A percentile compares a stretch with the other conserved stretches of the same genome.
Conservation (phyloP, 192 early-diverging fungal species). For the Backusella westeae region DNA sequence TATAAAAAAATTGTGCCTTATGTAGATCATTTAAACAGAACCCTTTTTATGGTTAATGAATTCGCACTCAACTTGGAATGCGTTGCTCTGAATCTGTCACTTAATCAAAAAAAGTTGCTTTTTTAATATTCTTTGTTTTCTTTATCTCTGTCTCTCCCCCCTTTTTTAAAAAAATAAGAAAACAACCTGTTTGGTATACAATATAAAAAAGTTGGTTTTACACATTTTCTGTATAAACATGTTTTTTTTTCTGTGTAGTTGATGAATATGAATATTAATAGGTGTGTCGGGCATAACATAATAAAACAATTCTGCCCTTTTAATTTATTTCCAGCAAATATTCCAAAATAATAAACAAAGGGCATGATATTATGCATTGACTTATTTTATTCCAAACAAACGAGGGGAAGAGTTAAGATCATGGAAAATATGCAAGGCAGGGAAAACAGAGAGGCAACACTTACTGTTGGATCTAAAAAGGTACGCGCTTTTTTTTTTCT, state of each 20-base stretch:
- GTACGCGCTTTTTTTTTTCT: slow-evolving; percentile 2
- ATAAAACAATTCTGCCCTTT: background rate
- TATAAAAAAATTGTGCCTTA: background rate
- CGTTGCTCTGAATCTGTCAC: background rate
- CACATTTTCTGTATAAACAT: background rate
- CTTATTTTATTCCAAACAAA: background rate
- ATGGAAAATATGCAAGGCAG: background rate
- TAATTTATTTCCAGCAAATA: background rate
- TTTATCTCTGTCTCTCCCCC: background rate
- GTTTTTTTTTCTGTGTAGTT: background rate
- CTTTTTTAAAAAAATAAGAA: background rate
- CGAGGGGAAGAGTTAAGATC: background rate
- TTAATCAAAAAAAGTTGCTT: slow-evolving; percentile 4
- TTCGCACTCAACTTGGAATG: background rate
- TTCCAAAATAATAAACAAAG: background rate
- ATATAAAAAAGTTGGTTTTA: background rate
- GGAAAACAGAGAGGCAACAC: background rate
- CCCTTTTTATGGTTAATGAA: background rate
- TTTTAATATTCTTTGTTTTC: slow-evolving; percentile 4
- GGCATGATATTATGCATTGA: background rate
- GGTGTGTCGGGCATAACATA: background rate
- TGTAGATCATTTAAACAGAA: slow-evolving; percentile 7
- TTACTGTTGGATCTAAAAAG: background rate
- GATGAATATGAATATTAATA: background rate
- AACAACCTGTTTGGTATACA: background rate